Conservation (phyloP, 1,284 basidiomycete species). For the Sutorius eximius region DNA sequence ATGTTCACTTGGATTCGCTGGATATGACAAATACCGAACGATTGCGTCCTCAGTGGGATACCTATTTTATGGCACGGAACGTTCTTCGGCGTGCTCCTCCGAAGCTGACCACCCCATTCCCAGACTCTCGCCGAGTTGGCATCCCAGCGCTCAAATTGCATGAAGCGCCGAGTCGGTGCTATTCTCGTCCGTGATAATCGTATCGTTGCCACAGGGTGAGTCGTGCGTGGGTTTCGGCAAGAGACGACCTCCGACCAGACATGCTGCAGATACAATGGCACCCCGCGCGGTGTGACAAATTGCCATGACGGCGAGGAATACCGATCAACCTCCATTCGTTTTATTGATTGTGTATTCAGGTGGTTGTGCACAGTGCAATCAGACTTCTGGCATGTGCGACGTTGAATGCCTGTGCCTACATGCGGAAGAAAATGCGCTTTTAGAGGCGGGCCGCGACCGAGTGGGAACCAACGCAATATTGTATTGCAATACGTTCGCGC, state of each 20-base stretch:
- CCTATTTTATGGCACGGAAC: conserved; percentile 85
- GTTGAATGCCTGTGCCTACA: conserved; percentile 92
- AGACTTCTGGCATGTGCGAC: conserved; percentile 34
- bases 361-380: conserved; percentile 82
- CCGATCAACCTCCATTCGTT: neutral
- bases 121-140: conserved; percentile 87
- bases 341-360: conserved; percentile 35
- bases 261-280: conserved; percentile 85
- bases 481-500: conserved; percentile 82
- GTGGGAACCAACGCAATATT: conserved; percentile 82
- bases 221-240: conserved; percentile 4
- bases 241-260: conserved; percentile 1
- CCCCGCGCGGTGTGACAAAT: conserved; percentile 84
- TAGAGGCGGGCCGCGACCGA: conserved; percentile 88
- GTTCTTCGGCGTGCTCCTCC: neutral
- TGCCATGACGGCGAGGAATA: conserved; percentile 66
- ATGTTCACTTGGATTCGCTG: conserved; percentile 64
- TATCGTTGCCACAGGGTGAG: conserved; percentile 88
- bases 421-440: conserved; percentile 96
- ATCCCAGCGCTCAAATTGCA: conserved; percentile 88
- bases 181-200: conserved; percentile 86
- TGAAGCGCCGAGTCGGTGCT: conserved; percentile 96
- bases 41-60: conserved; percentile 88
- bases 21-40: conserved; percentile 72
- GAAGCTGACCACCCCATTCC: conserved; percentile 5